phyloP scores from a whole-genome alignment of 2,329 filamentous ascomycete genomes.

The Neurospora sp. region DNA sequence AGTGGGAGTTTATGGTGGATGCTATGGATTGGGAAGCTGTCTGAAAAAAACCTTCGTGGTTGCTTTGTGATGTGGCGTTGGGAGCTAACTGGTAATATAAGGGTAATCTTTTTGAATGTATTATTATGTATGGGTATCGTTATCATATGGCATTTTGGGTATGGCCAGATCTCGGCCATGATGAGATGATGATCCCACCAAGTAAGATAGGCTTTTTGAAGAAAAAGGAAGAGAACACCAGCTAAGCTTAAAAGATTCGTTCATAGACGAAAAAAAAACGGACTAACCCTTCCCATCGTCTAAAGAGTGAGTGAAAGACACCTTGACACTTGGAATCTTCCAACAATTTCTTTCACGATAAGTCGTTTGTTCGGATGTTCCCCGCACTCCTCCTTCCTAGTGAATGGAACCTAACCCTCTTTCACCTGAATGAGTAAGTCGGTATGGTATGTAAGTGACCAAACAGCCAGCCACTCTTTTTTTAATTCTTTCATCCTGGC shows the following conservation, averaged over 20 bases:
- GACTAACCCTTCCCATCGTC: not conserved
- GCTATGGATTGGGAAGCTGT: slow-evolving; percentile 49
- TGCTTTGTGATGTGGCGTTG: not conserved
- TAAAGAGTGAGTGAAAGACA: not conserved
- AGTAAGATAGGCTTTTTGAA: not conserved
- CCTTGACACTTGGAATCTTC: not conserved
- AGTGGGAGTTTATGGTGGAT: slow-evolving; percentile 49
- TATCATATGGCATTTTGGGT: not conserved
- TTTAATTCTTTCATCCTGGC: too few relatives aligned
- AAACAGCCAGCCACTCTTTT: too few relatives aligned
- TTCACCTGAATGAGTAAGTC: too few relatives aligned
- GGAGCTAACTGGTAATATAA: not conserved
- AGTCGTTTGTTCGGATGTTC: not conserved
- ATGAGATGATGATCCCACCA: not conserved
- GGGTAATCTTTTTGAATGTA: not conserved
- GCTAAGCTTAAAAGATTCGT: not conserved
- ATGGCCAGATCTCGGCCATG: not conserved
- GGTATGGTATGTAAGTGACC: too few relatives aligned
- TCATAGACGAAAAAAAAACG: not conserved
- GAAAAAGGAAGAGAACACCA: not conserved
- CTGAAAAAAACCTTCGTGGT: slow-evolving; percentile 5
- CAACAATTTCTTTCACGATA: not conserved
- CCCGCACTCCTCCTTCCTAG: not conserved
- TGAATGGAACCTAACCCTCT: too few relatives aligned
- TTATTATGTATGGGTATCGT: not conserved